Conservation (phyloP, 305 asterid species). For the Coffea humblotiana region DNA sequence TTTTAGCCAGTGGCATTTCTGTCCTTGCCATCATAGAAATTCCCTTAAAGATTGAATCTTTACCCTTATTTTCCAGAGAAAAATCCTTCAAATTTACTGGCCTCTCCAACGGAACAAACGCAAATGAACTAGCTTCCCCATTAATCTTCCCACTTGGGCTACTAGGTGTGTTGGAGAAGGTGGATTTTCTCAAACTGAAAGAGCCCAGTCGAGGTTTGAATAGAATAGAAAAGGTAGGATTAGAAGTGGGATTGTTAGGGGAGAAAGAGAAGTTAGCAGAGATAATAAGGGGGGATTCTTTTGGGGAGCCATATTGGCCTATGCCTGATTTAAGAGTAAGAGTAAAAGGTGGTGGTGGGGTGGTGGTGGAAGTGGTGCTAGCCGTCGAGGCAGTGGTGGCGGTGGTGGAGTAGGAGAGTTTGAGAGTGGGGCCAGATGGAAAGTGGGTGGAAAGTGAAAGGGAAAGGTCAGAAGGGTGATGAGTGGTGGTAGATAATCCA, state of each 20-base stretch:
- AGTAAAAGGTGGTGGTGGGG: slow-evolving; percentile 44
- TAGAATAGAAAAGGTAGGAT: slow-evolving; percentile 68
- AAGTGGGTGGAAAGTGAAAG: slow-evolving; percentile 74
- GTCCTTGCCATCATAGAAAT: slow-evolving; percentile 58
- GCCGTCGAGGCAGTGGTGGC: slow-evolving; percentile 18
- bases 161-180: slow-evolving; percentile 38
- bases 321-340: slow-evolving; percentile 77
- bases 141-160: slow-evolving; percentile 18
- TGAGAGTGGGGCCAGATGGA: slow-evolving; percentile 71
- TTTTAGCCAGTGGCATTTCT: slow-evolving; percentile 55
- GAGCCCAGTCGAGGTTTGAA: slow-evolving; percentile 77
- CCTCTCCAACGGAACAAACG: slow-evolving; percentile 66
- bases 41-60: slow-evolving; percentile 56
- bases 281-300: slow-evolving; percentile 63
- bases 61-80: slow-evolving; percentile 28
- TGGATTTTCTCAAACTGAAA: slow-evolving; percentile 66
- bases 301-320: slow-evolving; percentile 81
- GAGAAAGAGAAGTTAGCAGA: slow-evolving; percentile 73
- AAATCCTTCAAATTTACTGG: slow-evolving; percentile 47
- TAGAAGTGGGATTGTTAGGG: slow-evolving; percentile 48
- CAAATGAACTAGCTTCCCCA: slow-evolving; percentile 40
- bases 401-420: slow-evolving; percentile 61
- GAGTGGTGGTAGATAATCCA: slow-evolving; percentile 76
- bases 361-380: slow-evolving; percentile 24
- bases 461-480: slow-evolving; percentile 75